phyloP scores from a whole-genome alignment of 2,329 filamentous ascomycete genomes.

The Hypomyces perniciosus region DNA sequence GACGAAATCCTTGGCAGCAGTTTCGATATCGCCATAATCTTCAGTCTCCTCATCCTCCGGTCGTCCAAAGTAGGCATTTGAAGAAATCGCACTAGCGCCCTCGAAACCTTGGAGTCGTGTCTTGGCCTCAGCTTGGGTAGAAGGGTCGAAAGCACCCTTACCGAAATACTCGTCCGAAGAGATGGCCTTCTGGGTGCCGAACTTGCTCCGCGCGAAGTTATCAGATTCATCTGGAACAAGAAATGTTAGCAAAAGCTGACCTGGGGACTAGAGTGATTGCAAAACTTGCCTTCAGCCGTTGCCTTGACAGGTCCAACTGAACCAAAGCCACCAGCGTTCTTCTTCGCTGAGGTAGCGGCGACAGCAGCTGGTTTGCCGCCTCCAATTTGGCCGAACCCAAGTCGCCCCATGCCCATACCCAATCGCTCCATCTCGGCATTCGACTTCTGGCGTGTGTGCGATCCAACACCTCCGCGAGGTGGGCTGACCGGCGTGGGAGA shows the following conservation, averaged over 20 bases:
- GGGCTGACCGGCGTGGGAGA: constrained; percentile 72
- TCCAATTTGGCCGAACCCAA: constrained; percentile 84
- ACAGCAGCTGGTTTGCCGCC: constrained; percentile 52
- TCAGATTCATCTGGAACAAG: constrained; percentile 60
- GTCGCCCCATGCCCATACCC: constrained; percentile 78
- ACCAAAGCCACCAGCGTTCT: constrained; percentile 80
- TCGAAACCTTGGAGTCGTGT: constrained; percentile 84
- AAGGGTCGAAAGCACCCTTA: constrained; percentile 77
- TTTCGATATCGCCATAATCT: constrained; percentile 86
- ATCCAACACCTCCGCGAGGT: constrained; percentile 49
- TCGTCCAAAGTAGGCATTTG: constrained; percentile 94
- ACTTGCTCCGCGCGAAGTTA: constrained; percentile 79
- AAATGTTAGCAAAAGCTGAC: background rate
- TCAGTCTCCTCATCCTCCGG: constrained; percentile 75
- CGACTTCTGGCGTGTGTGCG: constrained; percentile 52
- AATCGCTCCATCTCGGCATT: constrained; percentile 80
- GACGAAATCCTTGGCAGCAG: constrained; percentile 92
- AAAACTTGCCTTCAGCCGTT: constrained; percentile 55
- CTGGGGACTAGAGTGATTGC: background rate
- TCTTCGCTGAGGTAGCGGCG: constrained; percentile 47
- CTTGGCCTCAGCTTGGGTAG: constrained; percentile 79
- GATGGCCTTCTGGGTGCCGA: constrained; percentile 89
- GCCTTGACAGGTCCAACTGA: constrained; percentile 72
- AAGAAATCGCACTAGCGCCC: constrained; percentile 85
- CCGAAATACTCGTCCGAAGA: constrained; percentile 98